Evolutionary conservation across 2,329 filamentous ascomycete genomes (phyloP), one percentile per base, ranked within the genome.

Genomic region (Hypoxylon sp.): DNA sequence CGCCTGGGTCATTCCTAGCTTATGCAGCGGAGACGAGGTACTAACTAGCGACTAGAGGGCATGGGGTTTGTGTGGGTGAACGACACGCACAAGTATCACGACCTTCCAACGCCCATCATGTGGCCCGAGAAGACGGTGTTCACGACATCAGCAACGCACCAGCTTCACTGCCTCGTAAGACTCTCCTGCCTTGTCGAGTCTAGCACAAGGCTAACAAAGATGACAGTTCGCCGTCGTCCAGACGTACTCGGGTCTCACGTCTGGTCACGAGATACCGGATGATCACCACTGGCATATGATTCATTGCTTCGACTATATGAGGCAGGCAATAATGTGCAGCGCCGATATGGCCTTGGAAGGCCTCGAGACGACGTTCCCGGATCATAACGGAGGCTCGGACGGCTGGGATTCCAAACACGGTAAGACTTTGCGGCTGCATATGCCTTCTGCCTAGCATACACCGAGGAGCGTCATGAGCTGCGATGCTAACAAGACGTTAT

Each of bases 241-340:
- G 62, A 78, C 75, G 4, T 79, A 78, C 69, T 78, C 76, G 0
- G 77, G 75, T 18, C 67, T 79, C 43, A 74, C 70, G 42, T 72
- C 75, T 2, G 71, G 72, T 55, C 73, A 75, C 58, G 63, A 71
- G 40, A 69, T 79, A 31, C 76, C 76, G 15, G 71, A 75, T 20
- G 77, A 79, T 60, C 75, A 78, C 67, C 75, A 79, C 67, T 78
- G 76, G 75, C 78, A 80, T 67, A 77, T 80, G 72, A 75, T 77
- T 49, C 78, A 80, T 70, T 81, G 78, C 71, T 78, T 80, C 67
- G 75, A 77, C 63, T 80, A 80, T 66, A 74, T 81, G 69, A 71
- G 78, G 9, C 76, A 80, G 66, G 76, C 76, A 33, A 76, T 81
- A 57, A 75, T 79, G 73, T 80, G 78, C 67, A 74, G 70, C 23